Evolutionary conservation across 306 rosid species (phyloP).

Genomic region (Dryas octopetala): DNA sequence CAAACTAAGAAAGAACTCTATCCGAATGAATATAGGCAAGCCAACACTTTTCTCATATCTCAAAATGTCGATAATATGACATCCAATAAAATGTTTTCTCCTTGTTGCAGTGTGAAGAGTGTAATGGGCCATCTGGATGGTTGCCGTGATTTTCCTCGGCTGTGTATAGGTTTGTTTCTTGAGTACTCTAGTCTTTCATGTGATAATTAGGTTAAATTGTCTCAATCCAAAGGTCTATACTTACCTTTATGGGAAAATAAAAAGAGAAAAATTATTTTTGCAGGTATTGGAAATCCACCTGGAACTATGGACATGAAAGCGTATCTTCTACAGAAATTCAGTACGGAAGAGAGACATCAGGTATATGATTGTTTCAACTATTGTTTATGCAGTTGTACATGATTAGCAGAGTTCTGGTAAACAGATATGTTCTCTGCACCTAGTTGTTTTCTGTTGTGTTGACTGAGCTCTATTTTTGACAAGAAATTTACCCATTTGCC

Average conservation of each 20-base stretch:
- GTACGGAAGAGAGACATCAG: conserved; percentile 72
- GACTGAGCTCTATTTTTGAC: not conserved
- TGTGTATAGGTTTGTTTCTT: conserved; percentile 68
- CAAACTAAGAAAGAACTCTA: too few relatives aligned
- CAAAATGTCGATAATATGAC: conserved; percentile 11
- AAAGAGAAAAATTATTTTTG: not conserved
- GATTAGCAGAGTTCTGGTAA: not conserved
- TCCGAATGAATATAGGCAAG: too few relatives aligned
- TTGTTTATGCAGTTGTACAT: conserved; percentile 3
- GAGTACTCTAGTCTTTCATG: not conserved
- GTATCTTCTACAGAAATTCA: conserved; percentile 75
- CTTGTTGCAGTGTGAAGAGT: conserved; percentile 67
- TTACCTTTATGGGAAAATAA: not conserved
- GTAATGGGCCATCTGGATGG: conserved; percentile 86
- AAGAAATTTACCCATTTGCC: not conserved
- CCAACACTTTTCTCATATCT: not conserved
- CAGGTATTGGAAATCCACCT: conserved; percentile 92
- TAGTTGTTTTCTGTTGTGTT: not conserved
- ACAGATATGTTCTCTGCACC: not conserved
- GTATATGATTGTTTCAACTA: conserved; percentile 27
- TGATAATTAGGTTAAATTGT: not conserved
- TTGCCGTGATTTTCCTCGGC: conserved; percentile 74
- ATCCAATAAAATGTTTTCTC: conserved; percentile 7
- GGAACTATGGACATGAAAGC: conserved; percentile 88
- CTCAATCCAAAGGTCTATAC: conserved; percentile 4